Percentiles rank a stretch among this genome's conserved stretches.
These are phyloP conservation scores for Kluyveromyces siamensis DNA, from an alignment of 805 yeast genomes.

Conservation along the genomic window DNA sequence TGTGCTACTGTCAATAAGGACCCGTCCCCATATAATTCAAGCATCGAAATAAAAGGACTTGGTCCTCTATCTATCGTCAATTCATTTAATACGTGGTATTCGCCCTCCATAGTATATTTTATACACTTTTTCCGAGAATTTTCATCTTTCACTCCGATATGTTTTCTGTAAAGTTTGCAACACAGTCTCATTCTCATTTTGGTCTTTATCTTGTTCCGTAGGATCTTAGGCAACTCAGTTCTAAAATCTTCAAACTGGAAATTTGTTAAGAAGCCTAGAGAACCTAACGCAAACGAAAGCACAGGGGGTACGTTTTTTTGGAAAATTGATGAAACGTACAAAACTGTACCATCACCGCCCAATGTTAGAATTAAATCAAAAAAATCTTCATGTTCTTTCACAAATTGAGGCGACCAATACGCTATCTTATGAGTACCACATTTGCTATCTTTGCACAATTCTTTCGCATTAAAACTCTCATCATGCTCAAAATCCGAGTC, in stretches of 20 bases:
- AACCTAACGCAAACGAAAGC: constrained; percentile 79
- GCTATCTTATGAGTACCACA: constrained; percentile 38
- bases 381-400: constrained; percentile 33
- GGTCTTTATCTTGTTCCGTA: constrained; percentile 64
- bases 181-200: constrained; percentile 82
- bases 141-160: constrained; percentile 26
- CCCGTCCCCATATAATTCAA: constrained; percentile 85
- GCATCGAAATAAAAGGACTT: constrained; percentile 80
- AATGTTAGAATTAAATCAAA: constrained; percentile 78
- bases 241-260: constrained; percentile 71
- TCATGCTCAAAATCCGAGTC: constrained; percentile 58
- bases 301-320: constrained; percentile 87
- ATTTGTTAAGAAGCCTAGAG: constrained; percentile 86
- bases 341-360: constrained; percentile 96
- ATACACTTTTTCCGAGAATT: constrained; percentile 39
- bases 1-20: constrained; percentile 80
- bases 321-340: constrained; percentile 79
- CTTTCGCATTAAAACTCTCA: constrained; percentile 52
- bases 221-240: constrained; percentile 44
- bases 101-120: constrained; percentile 35
- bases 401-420: constrained; percentile 62
- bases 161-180: constrained; percentile 54
- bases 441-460: constrained; percentile 35
- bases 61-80: constrained; percentile 91
- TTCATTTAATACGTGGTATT: constrained; percentile 78